Percentiles rank a stretch among this genome's conserved stretches.
Conservation (phyloP, 108 stramenopile species). For the Cyclotella sp. region DNA sequence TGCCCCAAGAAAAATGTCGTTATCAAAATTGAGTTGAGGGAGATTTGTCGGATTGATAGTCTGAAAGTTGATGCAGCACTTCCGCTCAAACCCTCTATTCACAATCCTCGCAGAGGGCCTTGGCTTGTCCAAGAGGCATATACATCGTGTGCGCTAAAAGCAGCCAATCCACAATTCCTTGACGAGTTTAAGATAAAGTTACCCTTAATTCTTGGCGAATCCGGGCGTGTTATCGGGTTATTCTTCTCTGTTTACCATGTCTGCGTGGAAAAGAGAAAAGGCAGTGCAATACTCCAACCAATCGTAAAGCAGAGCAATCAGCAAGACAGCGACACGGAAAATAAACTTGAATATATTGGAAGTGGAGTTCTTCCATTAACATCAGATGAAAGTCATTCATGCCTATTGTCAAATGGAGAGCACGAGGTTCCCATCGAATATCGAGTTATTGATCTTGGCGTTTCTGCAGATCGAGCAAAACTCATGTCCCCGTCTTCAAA, state of each 20-base stretch:
- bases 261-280: slow-evolving; percentile 55
- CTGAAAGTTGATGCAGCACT: slow-evolving; percentile 62
- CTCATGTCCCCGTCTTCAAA: background rate
- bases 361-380: slow-evolving; percentile 78
- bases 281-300: slow-evolving; percentile 26
- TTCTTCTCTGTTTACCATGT: slow-evolving; percentile 79
- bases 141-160: slow-evolving; percentile 72
- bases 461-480: background rate
- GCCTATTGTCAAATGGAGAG: slow-evolving; percentile 72
- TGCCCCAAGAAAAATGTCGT: slow-evolving; percentile 80
- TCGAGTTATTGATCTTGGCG: slow-evolving; percentile 16
- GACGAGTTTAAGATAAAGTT: slow-evolving; percentile 90
- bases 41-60: slow-evolving; percentile 69
- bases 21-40: slow-evolving; percentile 79
- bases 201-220: slow-evolving; percentile 63
- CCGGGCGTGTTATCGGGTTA: slow-evolving; percentile 37
- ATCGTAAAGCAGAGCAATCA: background rate
- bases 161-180: slow-evolving; percentile 65
- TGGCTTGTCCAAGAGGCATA: slow-evolving; percentile 75
- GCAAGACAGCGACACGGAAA: slow-evolving; percentile 29
- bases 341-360: slow-evolving; percentile 59
- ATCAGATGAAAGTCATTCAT: slow-evolving; percentile 33
- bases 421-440: slow-evolving; percentile 74
- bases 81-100: slow-evolving; percentile 65
- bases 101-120: slow-evolving; percentile 81